Evolutionary conservation across 306 rosid species (phyloP).

Genomic region (Cucurbita pepo): DNA sequence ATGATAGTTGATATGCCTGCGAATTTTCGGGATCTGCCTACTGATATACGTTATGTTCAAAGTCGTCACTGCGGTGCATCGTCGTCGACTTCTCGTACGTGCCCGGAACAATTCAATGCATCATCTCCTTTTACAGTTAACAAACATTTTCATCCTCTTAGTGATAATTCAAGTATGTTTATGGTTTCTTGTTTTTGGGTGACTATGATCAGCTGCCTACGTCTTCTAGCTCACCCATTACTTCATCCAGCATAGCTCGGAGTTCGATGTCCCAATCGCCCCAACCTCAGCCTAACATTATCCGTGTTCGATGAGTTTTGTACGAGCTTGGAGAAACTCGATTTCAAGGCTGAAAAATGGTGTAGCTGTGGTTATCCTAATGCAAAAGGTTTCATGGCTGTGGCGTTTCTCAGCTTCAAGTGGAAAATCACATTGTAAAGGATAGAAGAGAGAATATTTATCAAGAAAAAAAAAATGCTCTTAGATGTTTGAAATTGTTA

Average conservation of each 20-base stretch:
- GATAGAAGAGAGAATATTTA: not conserved
- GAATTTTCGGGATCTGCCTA: conserved; percentile 47
- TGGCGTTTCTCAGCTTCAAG: not conserved
- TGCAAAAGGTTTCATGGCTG: not conserved
- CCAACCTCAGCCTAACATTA: conserved; percentile 36
- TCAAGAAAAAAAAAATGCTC: not conserved
- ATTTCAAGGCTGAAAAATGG: not conserved
- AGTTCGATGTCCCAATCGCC: conserved; percentile 1
- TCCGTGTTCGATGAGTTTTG: conserved; percentile 24
- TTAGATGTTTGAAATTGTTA: not conserved
- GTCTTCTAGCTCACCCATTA: conserved; percentile 21
- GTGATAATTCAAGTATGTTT: not conserved
- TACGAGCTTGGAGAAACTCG: not conserved
- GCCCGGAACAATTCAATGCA: not conserved
- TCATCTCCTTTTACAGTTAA: not conserved
- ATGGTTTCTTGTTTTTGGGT: conserved; percentile 2
- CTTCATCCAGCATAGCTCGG: conserved; percentile 35
- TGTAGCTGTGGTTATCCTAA: not conserved
- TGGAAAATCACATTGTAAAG: not conserved
- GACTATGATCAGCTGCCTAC: conserved; percentile 27
- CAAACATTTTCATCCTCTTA: not conserved
- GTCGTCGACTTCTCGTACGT: conserved; percentile 41
- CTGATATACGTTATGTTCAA: conserved; percentile 50
- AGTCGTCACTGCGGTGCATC: conserved; percentile 41
- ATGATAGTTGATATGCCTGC: conserved; percentile 41